A percentile compares a stretch with the other conserved stretches of the same genome.
Conservation (phyloP, 23 red algal genomes). For the Gracilaria caudata region DNA sequence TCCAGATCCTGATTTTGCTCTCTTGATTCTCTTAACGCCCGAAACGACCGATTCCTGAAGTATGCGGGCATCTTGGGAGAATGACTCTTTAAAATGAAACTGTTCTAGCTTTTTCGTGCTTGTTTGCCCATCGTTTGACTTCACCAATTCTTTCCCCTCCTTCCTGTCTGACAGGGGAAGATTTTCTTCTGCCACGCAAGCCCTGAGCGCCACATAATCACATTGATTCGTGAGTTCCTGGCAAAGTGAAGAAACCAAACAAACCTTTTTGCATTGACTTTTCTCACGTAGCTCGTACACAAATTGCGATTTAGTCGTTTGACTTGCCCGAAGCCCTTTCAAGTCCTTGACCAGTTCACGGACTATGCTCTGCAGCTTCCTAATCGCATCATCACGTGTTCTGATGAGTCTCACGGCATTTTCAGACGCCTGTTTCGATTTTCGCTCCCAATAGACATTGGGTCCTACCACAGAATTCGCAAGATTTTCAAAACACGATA, state of each 20-base stretch:
- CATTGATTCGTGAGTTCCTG: slow-evolving; percentile 19
- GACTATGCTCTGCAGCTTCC: slow-evolving; percentile 12
- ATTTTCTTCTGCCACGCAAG: slow-evolving; percentile 2
- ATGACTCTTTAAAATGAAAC: neutral
- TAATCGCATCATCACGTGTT: slow-evolving; percentile 31
- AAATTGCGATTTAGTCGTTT: neutral
- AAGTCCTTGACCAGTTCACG: slow-evolving; percentile 23
- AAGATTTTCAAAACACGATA: neutral
- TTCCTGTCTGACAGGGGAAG: neutral
- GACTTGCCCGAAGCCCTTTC: neutral
- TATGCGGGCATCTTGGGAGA: neutral
- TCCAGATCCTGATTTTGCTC: neutral
- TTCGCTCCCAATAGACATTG: neutral
- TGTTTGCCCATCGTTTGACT: neutral
- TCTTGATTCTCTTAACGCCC: slow-evolving; percentile 17
- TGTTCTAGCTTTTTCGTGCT: no score
- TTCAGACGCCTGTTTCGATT: slow-evolving; percentile 26
- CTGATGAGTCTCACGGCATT: neutral
- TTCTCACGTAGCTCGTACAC: neutral
- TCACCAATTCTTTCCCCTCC: no score
- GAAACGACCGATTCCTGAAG: slow-evolving; percentile 11
- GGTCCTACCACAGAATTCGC: neutral
- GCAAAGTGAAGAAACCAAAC: slow-evolving; percentile 2
- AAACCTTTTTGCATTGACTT: slow-evolving; percentile 19
- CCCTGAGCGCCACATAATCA: slow-evolving; percentile 10